These are phyloP conservation scores for Termitomyces sp. DNA, from an alignment of 768 basidiomycete genomes.

Conservation along the genomic window DNA sequence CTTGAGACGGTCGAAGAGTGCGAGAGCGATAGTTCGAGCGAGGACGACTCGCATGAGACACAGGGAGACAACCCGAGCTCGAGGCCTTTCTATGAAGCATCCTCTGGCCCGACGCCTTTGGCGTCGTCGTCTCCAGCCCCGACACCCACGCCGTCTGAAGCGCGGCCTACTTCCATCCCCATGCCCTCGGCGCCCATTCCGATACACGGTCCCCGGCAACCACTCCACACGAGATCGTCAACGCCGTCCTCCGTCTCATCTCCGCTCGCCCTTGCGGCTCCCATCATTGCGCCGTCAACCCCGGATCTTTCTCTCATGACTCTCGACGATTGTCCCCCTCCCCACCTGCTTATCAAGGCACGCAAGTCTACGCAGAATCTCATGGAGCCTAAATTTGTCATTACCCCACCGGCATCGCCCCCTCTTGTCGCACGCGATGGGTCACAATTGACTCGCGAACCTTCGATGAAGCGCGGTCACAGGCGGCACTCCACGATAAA, in stretches of 20 bases:
- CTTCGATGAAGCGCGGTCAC: conserved; percentile 50
- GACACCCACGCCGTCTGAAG: conserved; percentile 23
- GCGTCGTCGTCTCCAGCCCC: conserved; percentile 48
- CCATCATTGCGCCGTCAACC: conserved; percentile 63
- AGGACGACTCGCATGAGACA: conserved; percentile 27
- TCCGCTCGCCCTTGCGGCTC: conserved; percentile 78
- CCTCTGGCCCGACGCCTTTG: conserved; percentile 66
- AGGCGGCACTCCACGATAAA: conserved; percentile 73
- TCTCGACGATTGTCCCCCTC: conserved; percentile 58
- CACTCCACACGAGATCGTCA: conserved; percentile 73
- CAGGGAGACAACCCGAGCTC: conserved; percentile 48
- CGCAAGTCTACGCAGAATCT: conserved; percentile 65
- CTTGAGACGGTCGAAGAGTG: conserved; percentile 50
- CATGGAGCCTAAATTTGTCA: conserved; percentile 55
- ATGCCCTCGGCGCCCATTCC: conserved; percentile 23
- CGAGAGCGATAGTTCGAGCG: conserved; percentile 37
- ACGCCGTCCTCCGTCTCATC: conserved; percentile 88
- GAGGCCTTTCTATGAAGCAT: conserved; percentile 53
- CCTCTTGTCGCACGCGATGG: conserved; percentile 43
- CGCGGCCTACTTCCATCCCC: conserved; percentile 21
- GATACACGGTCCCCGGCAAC: conserved; percentile 32
- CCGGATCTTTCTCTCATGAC: conserved; percentile 20
- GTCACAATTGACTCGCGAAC: conserved; percentile 33
- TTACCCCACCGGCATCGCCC: conserved; percentile 77
- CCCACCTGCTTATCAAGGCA: conserved; percentile 51